A percentile compares a stretch with the other conserved stretches of the same genome.
phyloP scores from a whole-genome alignment of 305 asterid genomes.

The Stenogyne calaminthoides region DNA sequence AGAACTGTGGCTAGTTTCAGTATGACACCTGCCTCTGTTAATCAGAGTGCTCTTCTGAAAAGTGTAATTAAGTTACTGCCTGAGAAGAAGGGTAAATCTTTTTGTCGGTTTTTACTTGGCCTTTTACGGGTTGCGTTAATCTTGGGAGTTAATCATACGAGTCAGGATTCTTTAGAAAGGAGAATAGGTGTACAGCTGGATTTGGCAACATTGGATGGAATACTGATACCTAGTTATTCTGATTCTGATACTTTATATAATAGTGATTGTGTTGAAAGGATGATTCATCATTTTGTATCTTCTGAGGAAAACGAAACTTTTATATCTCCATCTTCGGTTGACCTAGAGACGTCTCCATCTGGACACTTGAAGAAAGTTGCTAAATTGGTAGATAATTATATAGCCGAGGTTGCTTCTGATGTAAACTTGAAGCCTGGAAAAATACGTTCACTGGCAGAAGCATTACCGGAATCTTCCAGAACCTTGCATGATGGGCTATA shows the following conservation, averaged over 20 bases:
- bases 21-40: slow-evolving; percentile 73
- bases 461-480: slow-evolving; percentile 86
- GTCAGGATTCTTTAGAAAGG: slow-evolving; percentile 73
- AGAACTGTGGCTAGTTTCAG: slow-evolving; percentile 84
- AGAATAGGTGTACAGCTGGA: slow-evolving; percentile 86
- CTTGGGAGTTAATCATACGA: slow-evolving; percentile 60
- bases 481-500: slow-evolving; percentile 94
- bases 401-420: slow-evolving; percentile 96
- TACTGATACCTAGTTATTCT: slow-evolving; percentile 82
- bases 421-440: slow-evolving; percentile 85
- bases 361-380: slow-evolving; percentile 69
- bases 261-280: slow-evolving; percentile 74
- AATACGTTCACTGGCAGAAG: slow-evolving; percentile 69
- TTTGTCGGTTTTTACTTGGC: slow-evolving; percentile 86
- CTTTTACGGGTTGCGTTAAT: slow-evolving; percentile 84
- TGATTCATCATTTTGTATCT: slow-evolving; percentile 68
- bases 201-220: slow-evolving; percentile 75
- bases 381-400: slow-evolving; percentile 75
- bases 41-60: slow-evolving; percentile 79
- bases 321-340: slow-evolving; percentile 52
- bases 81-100: slow-evolving; percentile 70
- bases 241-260: slow-evolving; percentile 88
- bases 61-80: slow-evolving; percentile 71
- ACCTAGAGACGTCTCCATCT: slow-evolving; percentile 57
- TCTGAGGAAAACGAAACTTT: slow-evolving; percentile 50